Conservation (phyloP, 371 early-diverging fungal species). For the Circinella umbellata region DNA sequence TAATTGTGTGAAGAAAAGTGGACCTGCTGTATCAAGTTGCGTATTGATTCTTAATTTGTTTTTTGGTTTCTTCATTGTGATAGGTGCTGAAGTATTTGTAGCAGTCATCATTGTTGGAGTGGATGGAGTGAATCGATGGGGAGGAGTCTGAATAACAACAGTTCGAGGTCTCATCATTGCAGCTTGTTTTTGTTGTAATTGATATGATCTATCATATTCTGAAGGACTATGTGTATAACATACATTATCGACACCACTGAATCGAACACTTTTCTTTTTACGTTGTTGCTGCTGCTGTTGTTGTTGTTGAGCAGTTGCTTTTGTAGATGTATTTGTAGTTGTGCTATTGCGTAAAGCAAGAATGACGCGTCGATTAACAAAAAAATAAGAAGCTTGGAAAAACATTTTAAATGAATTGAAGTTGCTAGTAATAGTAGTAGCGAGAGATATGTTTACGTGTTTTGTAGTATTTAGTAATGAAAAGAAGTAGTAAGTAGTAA, state of each 20-base stretch:
- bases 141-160: neutral
- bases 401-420: slow-evolving; percentile 4
- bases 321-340: slow-evolving; percentile 3
- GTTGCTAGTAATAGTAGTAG: neutral
- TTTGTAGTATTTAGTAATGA: no score
- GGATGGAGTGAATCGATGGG: no score
- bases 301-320: neutral
- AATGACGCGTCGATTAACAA: slow-evolving; percentile 13
- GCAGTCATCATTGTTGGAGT: neutral
- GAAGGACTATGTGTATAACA: slow-evolving; percentile 23
- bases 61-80: slow-evolving; percentile 11
- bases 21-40: slow-evolving; percentile 16
- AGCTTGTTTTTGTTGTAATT: slow-evolving; percentile 1
- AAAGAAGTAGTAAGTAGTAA: neutral
- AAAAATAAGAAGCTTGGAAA: slow-evolving; percentile 17
- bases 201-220: slow-evolving; percentile 25
- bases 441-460: neutral
- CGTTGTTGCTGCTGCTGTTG: neutral
- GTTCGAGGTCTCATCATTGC: neutral
- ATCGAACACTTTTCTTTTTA: slow-evolving; percentile 22
- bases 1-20: slow-evolving; percentile 21
- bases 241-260: slow-evolving; percentile 15
- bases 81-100: neutral
- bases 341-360: neutral
- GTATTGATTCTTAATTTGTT: slow-evolving; percentile 24